Percentiles rank a stretch among this genome's conserved stretches.
These are phyloP conservation scores for Botryotinia calthae DNA, from an alignment of 2,329 filamentous ascomycete genomes.

Conservation along the genomic window DNA sequence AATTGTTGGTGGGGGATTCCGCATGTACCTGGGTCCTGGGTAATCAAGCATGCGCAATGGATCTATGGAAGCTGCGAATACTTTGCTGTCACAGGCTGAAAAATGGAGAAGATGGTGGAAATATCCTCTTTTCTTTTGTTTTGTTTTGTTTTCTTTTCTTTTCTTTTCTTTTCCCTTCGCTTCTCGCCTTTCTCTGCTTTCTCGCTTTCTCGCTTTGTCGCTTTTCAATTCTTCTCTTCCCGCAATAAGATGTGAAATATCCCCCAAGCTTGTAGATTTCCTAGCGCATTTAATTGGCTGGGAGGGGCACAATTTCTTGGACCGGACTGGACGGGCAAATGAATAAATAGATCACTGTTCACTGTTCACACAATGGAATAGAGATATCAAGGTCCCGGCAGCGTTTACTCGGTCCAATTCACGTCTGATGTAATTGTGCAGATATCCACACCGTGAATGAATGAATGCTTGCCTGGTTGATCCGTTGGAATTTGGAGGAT, in stretches of 20 bases:
- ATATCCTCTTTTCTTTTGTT: background rate
- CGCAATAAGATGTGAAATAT: background rate
- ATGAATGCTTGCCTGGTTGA: background rate
- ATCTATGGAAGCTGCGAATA: background rate
- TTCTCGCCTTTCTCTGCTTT: background rate
- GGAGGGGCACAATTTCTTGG: background rate
- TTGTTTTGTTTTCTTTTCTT: no score
- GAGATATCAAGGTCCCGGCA: background rate
- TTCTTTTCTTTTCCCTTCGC: background rate
- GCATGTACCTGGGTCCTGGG: background rate
- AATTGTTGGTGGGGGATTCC: conserved; percentile 9
- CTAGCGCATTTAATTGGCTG: background rate
- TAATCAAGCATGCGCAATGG: background rate
- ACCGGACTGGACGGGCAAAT: background rate
- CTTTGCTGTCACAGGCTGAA: background rate
- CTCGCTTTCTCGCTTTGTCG: no score
- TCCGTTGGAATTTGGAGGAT: background rate
- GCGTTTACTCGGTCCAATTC: conserved; percentile 3
- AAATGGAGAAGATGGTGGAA: background rate
- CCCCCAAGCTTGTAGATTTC: background rate
- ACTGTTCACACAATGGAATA: background rate
- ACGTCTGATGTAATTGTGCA: conserved; percentile 21
- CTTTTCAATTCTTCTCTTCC: background rate
- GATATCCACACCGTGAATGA: background rate
- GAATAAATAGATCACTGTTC: background rate